phyloP scores from a whole-genome alignment of 1,284 basidiomycete species.

The Cryptococcus sp. region DNA sequence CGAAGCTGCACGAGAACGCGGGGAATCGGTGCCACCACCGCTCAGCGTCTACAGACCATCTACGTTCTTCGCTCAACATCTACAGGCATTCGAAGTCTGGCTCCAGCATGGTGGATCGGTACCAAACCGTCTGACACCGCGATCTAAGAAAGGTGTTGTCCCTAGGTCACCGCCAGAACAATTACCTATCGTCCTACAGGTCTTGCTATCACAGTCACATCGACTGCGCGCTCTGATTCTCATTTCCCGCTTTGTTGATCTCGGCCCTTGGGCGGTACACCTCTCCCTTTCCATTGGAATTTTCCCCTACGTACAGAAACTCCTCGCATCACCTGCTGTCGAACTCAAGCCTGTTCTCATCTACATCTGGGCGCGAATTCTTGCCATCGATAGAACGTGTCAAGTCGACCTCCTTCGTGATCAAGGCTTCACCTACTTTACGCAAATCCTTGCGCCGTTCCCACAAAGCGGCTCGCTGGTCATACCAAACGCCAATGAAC shows the following conservation, averaged over 20 bases:
- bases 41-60: slow-evolving; percentile 72
- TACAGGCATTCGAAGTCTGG: slow-evolving; percentile 98
- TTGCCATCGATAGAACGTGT: slow-evolving; percentile 91
- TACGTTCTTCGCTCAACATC: slow-evolving; percentile 92
- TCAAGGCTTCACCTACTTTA: slow-evolving; percentile 85
- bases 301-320: slow-evolving; percentile 96
- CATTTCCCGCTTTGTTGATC: slow-evolving; percentile 95
- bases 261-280: slow-evolving; percentile 98
- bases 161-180: slow-evolving; percentile 69
- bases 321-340: slow-evolving; percentile 89
- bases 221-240: slow-evolving; percentile 92
- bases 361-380: slow-evolving; percentile 97
- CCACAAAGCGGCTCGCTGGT: slow-evolving; percentile 51
- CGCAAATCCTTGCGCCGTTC: slow-evolving; percentile 66
- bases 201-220: slow-evolving; percentile 93
- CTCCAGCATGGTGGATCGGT: slow-evolving; percentile 76
- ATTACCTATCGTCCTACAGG: slow-evolving; percentile 94
- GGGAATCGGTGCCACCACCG: slow-evolving; percentile 42
- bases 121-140: slow-evolving; percentile 55
- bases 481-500: slow-evolving; percentile 90
- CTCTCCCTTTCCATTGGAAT: slow-evolving; percentile 97
- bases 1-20: slow-evolving; percentile 56
- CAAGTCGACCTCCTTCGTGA: slow-evolving; percentile 88
- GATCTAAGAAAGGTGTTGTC: slow-evolving; percentile 11
- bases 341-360: slow-evolving; percentile 97